Percentiles rank a stretch among this genome's conserved stretches.
Conservation (phyloP, 768 basidiomycete genomes). For the Mycena olivaceomarginata region DNA sequence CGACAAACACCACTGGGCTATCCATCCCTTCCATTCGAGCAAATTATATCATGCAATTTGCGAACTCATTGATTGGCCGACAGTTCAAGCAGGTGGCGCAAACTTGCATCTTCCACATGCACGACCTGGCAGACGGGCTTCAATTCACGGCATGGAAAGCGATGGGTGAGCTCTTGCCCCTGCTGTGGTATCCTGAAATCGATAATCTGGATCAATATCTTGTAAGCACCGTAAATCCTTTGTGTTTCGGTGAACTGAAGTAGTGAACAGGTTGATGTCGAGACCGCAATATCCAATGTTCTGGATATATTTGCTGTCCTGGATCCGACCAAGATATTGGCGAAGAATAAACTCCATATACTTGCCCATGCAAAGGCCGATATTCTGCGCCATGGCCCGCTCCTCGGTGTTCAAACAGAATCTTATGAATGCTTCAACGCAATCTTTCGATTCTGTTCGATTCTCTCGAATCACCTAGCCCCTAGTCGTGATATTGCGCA, state of each 20-base stretch:
- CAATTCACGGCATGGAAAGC: conserved; percentile 55
- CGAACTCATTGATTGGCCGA: conserved; percentile 62
- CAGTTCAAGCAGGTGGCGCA: conserved; percentile 65
- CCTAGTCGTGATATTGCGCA: background rate
- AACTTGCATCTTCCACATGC: conserved; percentile 58
- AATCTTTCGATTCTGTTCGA: background rate
- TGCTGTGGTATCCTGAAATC: conserved; percentile 67
- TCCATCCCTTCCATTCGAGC: conserved; percentile 59
- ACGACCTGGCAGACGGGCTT: conserved; percentile 51
- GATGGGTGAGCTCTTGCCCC: conserved; percentile 56
- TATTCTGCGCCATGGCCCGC: background rate
- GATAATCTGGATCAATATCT: conserved; percentile 57
- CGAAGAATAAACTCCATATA: background rate
- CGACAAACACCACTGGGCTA: conserved; percentile 54
- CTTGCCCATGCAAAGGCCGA: background rate
- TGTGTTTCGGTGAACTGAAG: background rate
- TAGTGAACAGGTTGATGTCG: conserved; percentile 10
- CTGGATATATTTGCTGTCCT: background rate
- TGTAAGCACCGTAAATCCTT: conserved; percentile 38
- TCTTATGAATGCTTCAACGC: conserved; percentile 1
- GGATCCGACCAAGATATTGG: background rate
- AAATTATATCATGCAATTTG: conserved; percentile 65
- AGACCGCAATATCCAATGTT: background rate
- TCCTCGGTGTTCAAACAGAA: background rate
- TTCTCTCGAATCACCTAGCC: background rate